Evolutionary conservation across 306 rosid genomes (phyloP).

Genomic region (Myrica gale): DNA sequence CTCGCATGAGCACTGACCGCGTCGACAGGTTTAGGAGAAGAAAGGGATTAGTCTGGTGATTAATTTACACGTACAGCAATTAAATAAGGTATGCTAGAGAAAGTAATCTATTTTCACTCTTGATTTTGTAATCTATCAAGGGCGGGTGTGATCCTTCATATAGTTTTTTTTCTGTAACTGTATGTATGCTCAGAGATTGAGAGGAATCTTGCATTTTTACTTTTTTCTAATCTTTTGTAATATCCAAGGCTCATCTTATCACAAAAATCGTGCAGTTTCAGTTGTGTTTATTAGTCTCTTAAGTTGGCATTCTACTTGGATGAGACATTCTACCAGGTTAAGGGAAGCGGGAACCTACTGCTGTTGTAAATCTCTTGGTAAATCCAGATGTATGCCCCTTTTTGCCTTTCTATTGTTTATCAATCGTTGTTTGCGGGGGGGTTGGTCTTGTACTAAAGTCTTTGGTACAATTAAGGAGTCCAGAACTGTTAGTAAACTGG

Average conservation of each 20-base stretch:
- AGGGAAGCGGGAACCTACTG: background rate
- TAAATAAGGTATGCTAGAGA: conserved; percentile 47
- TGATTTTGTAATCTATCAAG: conserved; percentile 30
- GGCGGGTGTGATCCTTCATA: conserved; percentile 29
- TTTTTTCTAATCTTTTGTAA: conserved; percentile 39
- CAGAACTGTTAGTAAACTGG: no score
- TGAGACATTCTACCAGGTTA: background rate
- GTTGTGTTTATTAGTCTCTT: conserved; percentile 11
- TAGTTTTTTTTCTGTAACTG: conserved; percentile 16
- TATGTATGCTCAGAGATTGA: conserved; percentile 43
- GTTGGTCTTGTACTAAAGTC: no score
- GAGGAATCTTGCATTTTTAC: conserved; percentile 33
- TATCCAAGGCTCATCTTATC: conserved; percentile 41
- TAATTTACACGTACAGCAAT: conserved; percentile 35
- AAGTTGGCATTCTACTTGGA: background rate
- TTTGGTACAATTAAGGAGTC: no score
- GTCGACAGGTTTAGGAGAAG: conserved; percentile 85
- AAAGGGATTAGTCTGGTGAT: conserved; percentile 81
- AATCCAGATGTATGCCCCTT: no score
- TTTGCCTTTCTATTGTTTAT: no score
- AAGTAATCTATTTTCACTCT: conserved; percentile 34
- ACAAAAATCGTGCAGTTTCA: conserved; percentile 13
- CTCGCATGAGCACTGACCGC: conserved; percentile 95
- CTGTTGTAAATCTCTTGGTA: background rate
- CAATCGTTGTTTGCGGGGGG: no score